These are phyloP conservation scores for Coemansia sp. DNA, from an alignment of 371 early-diverging fungal genomes.

Conservation along the genomic window DNA sequence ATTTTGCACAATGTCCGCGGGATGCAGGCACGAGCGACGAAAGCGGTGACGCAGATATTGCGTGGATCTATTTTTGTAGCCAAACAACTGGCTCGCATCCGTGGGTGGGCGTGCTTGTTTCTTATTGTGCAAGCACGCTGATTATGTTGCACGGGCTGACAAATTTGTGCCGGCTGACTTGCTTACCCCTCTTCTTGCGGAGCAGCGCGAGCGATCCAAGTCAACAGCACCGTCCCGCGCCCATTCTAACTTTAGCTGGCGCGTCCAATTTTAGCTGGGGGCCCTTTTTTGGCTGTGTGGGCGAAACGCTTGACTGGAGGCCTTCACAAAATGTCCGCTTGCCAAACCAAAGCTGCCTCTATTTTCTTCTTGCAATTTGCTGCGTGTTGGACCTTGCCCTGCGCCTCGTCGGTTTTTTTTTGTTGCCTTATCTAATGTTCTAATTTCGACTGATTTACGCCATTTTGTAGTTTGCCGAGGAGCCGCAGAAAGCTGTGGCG, in stretches of 20 bases:
- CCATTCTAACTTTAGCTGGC: not conserved
- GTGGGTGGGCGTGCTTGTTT: no score
- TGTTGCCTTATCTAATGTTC: not conserved
- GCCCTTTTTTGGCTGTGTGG: conserved; percentile 1
- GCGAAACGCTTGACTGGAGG: not conserved
- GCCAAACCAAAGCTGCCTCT: not conserved
- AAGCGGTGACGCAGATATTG: not conserved
- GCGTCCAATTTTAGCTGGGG: conserved; percentile 4
- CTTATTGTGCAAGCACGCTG: not conserved
- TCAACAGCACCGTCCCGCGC: no score
- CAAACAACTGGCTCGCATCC: not conserved
- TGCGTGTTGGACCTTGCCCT: no score
- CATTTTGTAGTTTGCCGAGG: conserved; percentile 40
- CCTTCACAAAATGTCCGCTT: conserved; percentile 1
- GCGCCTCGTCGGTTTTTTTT: not conserved
- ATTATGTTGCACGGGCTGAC: not conserved
- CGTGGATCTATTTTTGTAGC: conserved; percentile 1
- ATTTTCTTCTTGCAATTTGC: no score
- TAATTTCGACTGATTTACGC: not conserved
- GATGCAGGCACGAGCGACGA: no score
- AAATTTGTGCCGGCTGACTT: not conserved
- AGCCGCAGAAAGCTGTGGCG: conserved; percentile 25
- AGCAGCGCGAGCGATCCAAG: no score
- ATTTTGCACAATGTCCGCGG: no score
- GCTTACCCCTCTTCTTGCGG: no score